A percentile compares a stretch with the other conserved stretches of the same genome.
These are phyloP conservation scores for Pterocarpus santalinus DNA, from an alignment of 306 rosid species.

Conservation along the genomic window DNA sequence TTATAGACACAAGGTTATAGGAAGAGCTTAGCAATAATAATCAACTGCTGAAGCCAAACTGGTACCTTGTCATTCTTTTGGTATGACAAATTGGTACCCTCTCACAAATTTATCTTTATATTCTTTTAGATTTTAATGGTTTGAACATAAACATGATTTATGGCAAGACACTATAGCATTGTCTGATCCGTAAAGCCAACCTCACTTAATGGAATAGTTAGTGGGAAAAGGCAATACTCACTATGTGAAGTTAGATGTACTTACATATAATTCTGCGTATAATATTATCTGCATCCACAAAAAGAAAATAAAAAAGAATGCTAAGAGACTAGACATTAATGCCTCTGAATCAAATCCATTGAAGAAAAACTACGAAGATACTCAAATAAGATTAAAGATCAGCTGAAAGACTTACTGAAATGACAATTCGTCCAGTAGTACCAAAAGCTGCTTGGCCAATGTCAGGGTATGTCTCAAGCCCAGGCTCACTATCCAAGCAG, in stretches of 20 bases:
- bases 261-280: conserved; percentile 93
- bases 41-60: conserved; percentile 4
- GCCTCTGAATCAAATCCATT: neutral
- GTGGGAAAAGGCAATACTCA: conserved; percentile 6
- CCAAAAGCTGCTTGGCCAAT: conserved; percentile 98
- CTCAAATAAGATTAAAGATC: neutral
- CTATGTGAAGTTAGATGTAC: conserved; percentile 52
- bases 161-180: too few relatives aligned
- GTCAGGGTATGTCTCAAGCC: conserved; percentile 93
- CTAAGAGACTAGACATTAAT: conserved; percentile 6
- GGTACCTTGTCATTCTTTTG: neutral
- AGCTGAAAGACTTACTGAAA: conserved; percentile 63
- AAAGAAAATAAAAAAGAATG: conserved; percentile 1
- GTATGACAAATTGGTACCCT: neutral
- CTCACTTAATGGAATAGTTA: neutral
- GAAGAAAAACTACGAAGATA: neutral
- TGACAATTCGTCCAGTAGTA: conserved; percentile 66
- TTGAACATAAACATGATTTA: too few relatives aligned
- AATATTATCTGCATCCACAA: conserved; percentile 76
- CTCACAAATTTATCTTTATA: neutral
- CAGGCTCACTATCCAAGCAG: conserved; percentile 90
- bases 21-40: conserved; percentile 12
- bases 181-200: too few relatives aligned
- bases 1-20: neutral
- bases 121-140: neutral